Evolutionary conservation across 2,329 filamentous ascomycete genomes (phyloP).

Genomic region (Phyllachora maydis): DNA sequence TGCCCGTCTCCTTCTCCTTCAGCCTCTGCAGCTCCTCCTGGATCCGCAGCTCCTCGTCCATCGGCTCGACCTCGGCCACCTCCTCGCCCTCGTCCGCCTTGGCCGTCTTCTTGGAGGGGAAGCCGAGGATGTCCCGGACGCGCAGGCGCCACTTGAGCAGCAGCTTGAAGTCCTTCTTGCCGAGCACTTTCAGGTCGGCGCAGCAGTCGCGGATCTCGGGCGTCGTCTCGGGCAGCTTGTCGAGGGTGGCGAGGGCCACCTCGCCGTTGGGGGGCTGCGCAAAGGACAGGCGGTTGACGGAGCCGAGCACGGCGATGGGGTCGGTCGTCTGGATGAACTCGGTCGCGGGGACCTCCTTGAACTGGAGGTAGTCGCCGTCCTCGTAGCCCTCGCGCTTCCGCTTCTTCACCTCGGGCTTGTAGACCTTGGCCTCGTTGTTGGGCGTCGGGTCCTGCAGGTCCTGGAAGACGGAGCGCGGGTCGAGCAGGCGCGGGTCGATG

Average conservation of each 20-base stretch:
- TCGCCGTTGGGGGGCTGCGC: conserved; percentile 62
- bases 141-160: conserved; percentile 78
- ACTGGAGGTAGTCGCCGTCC: conserved; percentile 83
- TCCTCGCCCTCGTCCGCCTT: conserved; percentile 36
- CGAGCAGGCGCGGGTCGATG: conserved; percentile 81
- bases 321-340: conserved; percentile 90
- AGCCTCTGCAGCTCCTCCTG: conserved; percentile 73
- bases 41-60: conserved; percentile 87
- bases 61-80: conserved; percentile 63
- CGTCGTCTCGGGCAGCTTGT: conserved; percentile 73
- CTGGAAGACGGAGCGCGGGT: conserved; percentile 76
- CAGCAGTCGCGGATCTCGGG: conserved; percentile 63
- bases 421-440: conserved; percentile 96
- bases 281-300: conserved; percentile 69
- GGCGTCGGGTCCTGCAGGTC: conserved; percentile 70
- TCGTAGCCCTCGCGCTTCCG: conserved; percentile 95
- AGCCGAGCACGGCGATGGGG: conserved; percentile 79
- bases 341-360: conserved; percentile 71
- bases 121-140: conserved; percentile 77
- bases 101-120: conserved; percentile 51
- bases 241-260: conserved; percentile 67
- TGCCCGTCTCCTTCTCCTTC: conserved; percentile 55
- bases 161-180: conserved; percentile 83
- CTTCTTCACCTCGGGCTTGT: conserved; percentile 95
- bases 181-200: conserved; percentile 70